Evolutionary conservation across 2,329 filamentous ascomycete genomes (phyloP).

Genomic region (Xylaria multiplex): DNA sequence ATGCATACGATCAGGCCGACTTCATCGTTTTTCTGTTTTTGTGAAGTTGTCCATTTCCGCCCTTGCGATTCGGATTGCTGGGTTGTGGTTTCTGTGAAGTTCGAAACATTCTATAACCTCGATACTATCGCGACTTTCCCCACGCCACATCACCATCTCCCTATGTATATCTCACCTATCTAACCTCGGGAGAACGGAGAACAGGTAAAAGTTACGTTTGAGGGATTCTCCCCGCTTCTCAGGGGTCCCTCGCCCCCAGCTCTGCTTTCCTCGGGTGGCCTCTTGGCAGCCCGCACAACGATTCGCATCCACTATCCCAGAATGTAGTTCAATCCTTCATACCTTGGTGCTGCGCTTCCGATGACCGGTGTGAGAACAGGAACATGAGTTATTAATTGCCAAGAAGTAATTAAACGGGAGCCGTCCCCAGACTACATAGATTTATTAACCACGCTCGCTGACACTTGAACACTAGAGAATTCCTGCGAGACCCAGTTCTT

Average conservation of each 20-base stretch:
- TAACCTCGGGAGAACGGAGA: neutral
- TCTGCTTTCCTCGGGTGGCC: neutral
- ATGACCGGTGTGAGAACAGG: slow-evolving; percentile 22
- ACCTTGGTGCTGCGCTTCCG: neutral
- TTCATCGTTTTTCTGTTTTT: neutral
- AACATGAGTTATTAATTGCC: slow-evolving; percentile 7
- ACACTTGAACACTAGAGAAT: neutral
- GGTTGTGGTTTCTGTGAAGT: neutral
- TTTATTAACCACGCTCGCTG: neutral
- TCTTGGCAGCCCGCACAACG: slow-evolving; percentile 9
- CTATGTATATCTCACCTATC: neutral
- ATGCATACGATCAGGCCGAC: slow-evolving; percentile 17
- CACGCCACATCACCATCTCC: neutral
- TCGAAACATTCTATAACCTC: neutral
- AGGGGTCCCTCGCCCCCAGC: slow-evolving; percentile 8
- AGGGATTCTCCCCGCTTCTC: slow-evolving; percentile 10
- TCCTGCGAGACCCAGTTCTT: neutral
- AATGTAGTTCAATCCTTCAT: slow-evolving; percentile 7
- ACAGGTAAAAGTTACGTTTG: neutral
- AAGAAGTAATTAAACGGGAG: slow-evolving; percentile 7
- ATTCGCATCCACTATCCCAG: slow-evolving; percentile 21
- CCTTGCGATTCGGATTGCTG: neutral
- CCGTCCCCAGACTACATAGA: slow-evolving; percentile 1
- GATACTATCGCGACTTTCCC: neutral
- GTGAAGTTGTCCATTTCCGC: neutral